Evolutionary conservation across 2,329 filamentous ascomycete species (phyloP).

Genomic region (Clarireedia hainanense): DNA sequence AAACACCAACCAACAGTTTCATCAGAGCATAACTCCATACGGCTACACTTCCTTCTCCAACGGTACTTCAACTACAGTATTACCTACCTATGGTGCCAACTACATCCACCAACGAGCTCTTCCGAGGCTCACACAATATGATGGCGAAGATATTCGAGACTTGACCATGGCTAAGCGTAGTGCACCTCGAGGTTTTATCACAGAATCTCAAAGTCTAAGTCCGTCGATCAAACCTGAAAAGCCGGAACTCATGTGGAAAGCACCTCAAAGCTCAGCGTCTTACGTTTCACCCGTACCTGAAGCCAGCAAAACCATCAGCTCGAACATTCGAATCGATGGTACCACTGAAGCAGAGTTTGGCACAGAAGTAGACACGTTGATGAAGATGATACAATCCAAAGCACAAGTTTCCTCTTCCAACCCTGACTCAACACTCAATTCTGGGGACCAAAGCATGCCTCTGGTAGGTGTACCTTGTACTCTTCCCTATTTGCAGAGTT

Average conservation of each 20-base stretch:
- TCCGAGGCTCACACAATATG: slow-evolving; percentile 26
- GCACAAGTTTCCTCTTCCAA: slow-evolving; percentile 33
- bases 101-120: slow-evolving; percentile 26
- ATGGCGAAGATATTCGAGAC: background rate
- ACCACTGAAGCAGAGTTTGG: slow-evolving; percentile 47
- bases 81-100: slow-evolving; percentile 23
- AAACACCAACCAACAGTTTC: slow-evolving; percentile 28
- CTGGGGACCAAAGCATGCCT: slow-evolving; percentile 16
- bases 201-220: slow-evolving; percentile 29
- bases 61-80: slow-evolving; percentile 24
- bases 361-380: slow-evolving; percentile 80
- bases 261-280: slow-evolving; percentile 15
- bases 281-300: slow-evolving; percentile 2
- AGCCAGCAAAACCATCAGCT: background rate
- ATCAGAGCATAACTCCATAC: slow-evolving; percentile 35
- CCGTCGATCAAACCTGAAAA: slow-evolving; percentile 29
- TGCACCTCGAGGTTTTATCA: slow-evolving; percentile 23
- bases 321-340: background rate
- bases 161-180: too few relatives aligned
- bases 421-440: slow-evolving; percentile 16
- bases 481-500: slow-evolving; percentile 27
- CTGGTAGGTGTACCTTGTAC: slow-evolving; percentile 25
- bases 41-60: slow-evolving; percentile 32
- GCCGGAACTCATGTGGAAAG: slow-evolving; percentile 23
- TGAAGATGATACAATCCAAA: slow-evolving; percentile 79